These are phyloP conservation scores for Nitzschia sp. DNA, from an alignment of 108 stramenopile genomes.

Conservation along the genomic window DNA sequence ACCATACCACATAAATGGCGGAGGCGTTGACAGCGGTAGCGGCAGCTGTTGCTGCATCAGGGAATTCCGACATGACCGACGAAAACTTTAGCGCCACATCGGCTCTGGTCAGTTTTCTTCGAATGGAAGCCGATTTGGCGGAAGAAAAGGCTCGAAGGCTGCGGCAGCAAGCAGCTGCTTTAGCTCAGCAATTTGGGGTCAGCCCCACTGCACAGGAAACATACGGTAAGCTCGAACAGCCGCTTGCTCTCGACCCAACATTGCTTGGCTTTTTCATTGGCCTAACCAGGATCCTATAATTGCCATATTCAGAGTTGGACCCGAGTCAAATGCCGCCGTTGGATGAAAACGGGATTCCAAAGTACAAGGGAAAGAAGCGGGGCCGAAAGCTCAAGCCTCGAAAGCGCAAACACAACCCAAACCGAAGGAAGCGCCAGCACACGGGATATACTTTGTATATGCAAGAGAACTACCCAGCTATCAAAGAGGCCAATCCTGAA, in stretches of 20 bases:
- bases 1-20: neutral
- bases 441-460: slow-evolving; percentile 58
- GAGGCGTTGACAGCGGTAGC: slow-evolving; percentile 1
- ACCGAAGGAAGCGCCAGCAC: slow-evolving; percentile 46
- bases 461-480: slow-evolving; percentile 43
- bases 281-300: no score
- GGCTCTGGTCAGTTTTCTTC: slow-evolving; percentile 38
- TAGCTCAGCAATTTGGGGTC: slow-evolving; percentile 41
- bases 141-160: slow-evolving; percentile 47
- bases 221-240: slow-evolving; percentile 31
- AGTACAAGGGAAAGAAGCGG: slow-evolving; percentile 61
- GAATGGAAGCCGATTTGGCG: slow-evolving; percentile 45
- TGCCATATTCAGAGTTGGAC: slow-evolving; percentile 16
- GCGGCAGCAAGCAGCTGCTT: slow-evolving; percentile 32
- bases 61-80: neutral
- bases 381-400: slow-evolving; percentile 52
- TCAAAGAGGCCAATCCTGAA: slow-evolving; percentile 35
- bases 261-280: no score
- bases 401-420: slow-evolving; percentile 47
- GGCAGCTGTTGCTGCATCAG: slow-evolving; percentile 13
- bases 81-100: slow-evolving; percentile 17
- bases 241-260: no score
- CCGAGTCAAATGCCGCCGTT: slow-evolving; percentile 42
- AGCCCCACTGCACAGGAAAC: slow-evolving; percentile 23
- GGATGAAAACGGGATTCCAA: slow-evolving; percentile 54